These are phyloP conservation scores for Mimosa bimucronata DNA, from an alignment of 306 rosid species.

Conservation along the genomic window DNA sequence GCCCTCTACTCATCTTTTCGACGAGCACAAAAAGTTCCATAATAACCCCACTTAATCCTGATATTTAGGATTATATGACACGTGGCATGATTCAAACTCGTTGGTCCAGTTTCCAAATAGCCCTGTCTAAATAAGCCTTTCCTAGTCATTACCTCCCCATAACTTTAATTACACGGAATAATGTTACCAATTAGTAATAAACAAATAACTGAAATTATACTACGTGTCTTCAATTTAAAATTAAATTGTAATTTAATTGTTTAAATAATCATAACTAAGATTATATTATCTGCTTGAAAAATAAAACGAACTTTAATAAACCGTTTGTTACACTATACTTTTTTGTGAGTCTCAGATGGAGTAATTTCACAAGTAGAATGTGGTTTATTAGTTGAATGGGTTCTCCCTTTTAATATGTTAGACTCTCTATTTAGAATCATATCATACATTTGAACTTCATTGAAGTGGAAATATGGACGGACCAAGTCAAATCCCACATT, in stretches of 20 bases:
- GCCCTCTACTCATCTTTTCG: no score
- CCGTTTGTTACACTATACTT: background rate
- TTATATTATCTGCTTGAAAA: background rate
- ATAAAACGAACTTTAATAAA: background rate
- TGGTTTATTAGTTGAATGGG: no score
- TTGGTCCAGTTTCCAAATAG: background rate
- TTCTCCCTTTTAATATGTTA: no score
- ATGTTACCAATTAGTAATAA: background rate
- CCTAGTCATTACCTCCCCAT: background rate
- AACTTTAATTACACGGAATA: background rate
- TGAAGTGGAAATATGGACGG: no score
- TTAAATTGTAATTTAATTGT: background rate
- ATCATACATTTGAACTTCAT: no score
- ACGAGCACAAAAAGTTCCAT: no score
- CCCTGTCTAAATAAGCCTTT: constrained; percentile 27
- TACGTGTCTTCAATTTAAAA: background rate
- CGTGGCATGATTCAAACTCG: background rate
- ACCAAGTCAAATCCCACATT: no score
- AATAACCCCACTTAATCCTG: background rate
- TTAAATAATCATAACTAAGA: background rate
- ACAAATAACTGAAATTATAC: background rate
- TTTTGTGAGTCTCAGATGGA: no score
- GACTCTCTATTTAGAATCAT: no score
- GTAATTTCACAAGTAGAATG: no score
- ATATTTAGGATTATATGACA: background rate